phyloP scores from a whole-genome alignment of 352 stramenopile species.

The Phytophthora europaea region DNA sequence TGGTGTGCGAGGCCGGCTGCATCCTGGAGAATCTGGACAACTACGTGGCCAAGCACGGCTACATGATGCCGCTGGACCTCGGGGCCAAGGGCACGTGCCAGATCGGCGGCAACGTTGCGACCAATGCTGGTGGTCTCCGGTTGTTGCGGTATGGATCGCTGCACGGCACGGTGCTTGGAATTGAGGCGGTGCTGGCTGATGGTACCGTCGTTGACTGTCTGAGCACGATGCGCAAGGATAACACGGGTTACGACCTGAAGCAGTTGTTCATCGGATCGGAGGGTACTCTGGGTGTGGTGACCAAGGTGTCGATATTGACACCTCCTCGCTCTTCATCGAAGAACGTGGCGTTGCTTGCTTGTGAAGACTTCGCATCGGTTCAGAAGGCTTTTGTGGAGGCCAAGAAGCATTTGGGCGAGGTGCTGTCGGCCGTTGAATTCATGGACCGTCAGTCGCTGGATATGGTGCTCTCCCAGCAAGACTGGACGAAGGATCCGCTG shows the following conservation, averaged over 20 bases:
- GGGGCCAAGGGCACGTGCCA: constrained; percentile 98
- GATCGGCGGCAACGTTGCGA: constrained; percentile 97
- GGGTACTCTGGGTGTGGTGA: constrained; percentile 97
- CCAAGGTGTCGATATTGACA: constrained; percentile 46
- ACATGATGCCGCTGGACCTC: constrained; percentile 97
- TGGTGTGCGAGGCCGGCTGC: constrained; percentile 92
- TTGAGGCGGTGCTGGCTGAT: constrained; percentile 96
- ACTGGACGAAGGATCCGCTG: constrained; percentile 67
- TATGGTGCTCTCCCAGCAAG: constrained; percentile 78
- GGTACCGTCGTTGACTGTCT: constrained; percentile 93
- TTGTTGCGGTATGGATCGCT: constrained; percentile 96
- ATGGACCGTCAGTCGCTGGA: constrained; percentile 92
- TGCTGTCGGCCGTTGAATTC: constrained; percentile 96
- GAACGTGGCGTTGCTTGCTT: constrained; percentile 94
- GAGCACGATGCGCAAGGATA: constrained; percentile 97
- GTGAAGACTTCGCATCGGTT: constrained; percentile 85
- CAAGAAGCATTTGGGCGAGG: constrained; percentile 90
- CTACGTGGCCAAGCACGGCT: constrained; percentile 85
- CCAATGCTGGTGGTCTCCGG: constrained; percentile 96
- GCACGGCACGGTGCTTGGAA: constrained; percentile 94
- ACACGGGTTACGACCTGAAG: constrained; percentile 98
- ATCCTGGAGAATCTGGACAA: constrained; percentile 96
- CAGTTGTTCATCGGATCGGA: constrained; percentile 98
- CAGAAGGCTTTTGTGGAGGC: constrained; percentile 78
- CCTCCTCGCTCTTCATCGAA: constrained; percentile 63